Evolutionary conservation across 345 rosid genomes (phyloP), one percentile per base, ranked within the genome.

Genomic region (Abelmoschus esculentus): DNA sequence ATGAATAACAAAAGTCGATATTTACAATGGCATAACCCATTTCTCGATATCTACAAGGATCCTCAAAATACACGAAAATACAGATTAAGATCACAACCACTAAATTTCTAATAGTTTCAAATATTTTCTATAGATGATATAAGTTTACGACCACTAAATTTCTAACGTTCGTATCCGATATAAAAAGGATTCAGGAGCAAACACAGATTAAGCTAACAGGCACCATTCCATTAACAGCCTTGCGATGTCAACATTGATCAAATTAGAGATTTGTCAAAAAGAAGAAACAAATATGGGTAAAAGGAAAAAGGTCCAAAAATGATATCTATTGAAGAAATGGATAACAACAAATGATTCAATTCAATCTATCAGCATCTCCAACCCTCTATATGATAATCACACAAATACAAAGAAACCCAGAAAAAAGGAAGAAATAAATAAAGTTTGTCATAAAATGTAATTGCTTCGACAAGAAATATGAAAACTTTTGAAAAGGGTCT

Each of bases 361-460:
- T n/a, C n/a, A n/a, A n/a, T n/a, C 62, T 67, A 63, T 58, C 75
- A 85, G 83, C 79, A 86, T 5, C 76, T 70, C 49, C 66, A 56
- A 63, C 70, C 46, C 63, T 57, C 50, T 26, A 73, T 61, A 60
- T 52, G 71, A 82, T 80, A 18, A 85, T 80, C 79, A 42, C 29
- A 52, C 44, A 44, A 67, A 81, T 14, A 63, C 58, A 71, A 54
- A 22, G 26, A 22, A 22, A 22, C 26, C 26, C 26, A 22, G 26
- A 22, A 22, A 22, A 22, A 22, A 22, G 66, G 66, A 66, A 75
- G 66, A 36, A 17, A 29, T 38, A 47, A 60, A 54, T 75, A 72
- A 79, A 74, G 63, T 9, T 57, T 67, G 70, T 44, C 28, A 58
- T 7, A 38, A 38, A 38, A 38, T 38, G 42, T 38, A 7, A 6